Percentiles rank a stretch among this genome's conserved stretches.
Evolutionary conservation across 805 yeast genomes (phyloP).

Genomic region (Saccharomycopsis guyanensis): DNA sequence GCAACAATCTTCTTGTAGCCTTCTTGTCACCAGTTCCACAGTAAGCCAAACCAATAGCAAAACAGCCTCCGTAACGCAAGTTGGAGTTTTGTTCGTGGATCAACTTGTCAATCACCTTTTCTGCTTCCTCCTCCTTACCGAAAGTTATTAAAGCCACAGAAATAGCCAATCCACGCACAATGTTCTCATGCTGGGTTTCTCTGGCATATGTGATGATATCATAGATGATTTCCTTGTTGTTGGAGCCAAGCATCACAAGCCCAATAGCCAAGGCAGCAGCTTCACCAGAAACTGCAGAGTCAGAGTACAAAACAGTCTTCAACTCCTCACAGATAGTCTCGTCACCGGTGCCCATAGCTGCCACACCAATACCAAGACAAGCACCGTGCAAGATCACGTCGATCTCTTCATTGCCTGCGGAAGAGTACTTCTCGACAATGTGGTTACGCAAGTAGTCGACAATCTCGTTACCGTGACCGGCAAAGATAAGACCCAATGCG

Average conservation of each 20-base stretch:
- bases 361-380: slow-evolving; percentile 88
- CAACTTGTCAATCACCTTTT: slow-evolving; percentile 55
- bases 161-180: slow-evolving; percentile 85
- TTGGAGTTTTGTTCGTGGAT: slow-evolving; percentile 71
- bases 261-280: slow-evolving; percentile 98
- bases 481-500: slow-evolving; percentile 88
- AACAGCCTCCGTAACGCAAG: slow-evolving; percentile 93
- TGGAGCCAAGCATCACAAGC: slow-evolving; percentile 88
- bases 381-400: slow-evolving; percentile 95
- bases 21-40: slow-evolving; percentile 91
- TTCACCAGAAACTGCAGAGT: slow-evolving; percentile 90
- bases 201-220: slow-evolving; percentile 89
- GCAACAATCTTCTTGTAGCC: slow-evolving; percentile 81
- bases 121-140: slow-evolving; percentile 80
- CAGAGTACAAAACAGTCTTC: slow-evolving; percentile 76
- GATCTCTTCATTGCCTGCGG: slow-evolving; percentile 58
- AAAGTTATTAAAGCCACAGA: slow-evolving; percentile 83
- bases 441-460: slow-evolving; percentile 64
- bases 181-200: slow-evolving; percentile 94
- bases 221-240: slow-evolving; percentile 44
- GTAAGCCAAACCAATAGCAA: slow-evolving; percentile 88
- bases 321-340: slow-evolving; percentile 70
- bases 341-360: slow-evolving; percentile 89
- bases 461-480: slow-evolving; percentile 87
- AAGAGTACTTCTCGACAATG: slow-evolving; percentile 53